Evolutionary conservation across 2,329 filamentous ascomycete genomes (phyloP).

Genomic region (Neonectria faginata): DNA sequence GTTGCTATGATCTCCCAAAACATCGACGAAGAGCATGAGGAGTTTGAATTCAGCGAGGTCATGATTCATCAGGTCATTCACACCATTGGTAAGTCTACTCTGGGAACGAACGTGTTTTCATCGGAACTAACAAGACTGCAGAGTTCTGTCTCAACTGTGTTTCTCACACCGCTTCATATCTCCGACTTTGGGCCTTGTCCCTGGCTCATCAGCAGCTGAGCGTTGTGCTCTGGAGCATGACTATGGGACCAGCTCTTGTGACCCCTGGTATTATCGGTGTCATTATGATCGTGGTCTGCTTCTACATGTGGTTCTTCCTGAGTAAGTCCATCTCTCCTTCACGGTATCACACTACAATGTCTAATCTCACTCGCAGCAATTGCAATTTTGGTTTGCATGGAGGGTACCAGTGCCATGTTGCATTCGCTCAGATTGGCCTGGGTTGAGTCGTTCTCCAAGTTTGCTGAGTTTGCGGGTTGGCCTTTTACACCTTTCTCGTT

Average conservation of each 20-base stretch:
- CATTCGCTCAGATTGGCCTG: conserved; percentile 92
- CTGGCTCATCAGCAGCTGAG: conserved; percentile 98
- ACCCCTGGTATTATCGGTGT: conserved; percentile 76
- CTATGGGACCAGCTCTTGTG: conserved; percentile 80
- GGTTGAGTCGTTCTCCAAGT: conserved; percentile 98
- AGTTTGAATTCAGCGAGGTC: conserved; percentile 96
- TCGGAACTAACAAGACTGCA: conserved; percentile 54
- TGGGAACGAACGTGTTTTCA: neutral
- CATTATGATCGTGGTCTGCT: conserved; percentile 83
- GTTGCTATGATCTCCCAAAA: conserved; percentile 91
- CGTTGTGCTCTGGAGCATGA: conserved; percentile 97
- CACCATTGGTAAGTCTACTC: conserved; percentile 81
- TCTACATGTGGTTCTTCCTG: conserved; percentile 93
- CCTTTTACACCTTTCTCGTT: conserved; percentile 93
- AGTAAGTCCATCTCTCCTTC: conserved; percentile 52
- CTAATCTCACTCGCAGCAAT: conserved; percentile 53
- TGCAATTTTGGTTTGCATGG: conserved; percentile 87
- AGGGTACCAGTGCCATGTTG: conserved; percentile 95
- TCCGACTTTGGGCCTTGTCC: conserved; percentile 97
- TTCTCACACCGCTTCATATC: conserved; percentile 97
- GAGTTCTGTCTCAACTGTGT: conserved; percentile 99
- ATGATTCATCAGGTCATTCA: conserved; percentile 99
- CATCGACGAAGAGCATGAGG: conserved; percentile 86
- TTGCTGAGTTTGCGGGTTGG: conserved; percentile 91
- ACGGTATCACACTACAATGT: neutral